phyloP scores from a whole-genome alignment of 305 asterid species.

The Solanum hybrid region DNA sequence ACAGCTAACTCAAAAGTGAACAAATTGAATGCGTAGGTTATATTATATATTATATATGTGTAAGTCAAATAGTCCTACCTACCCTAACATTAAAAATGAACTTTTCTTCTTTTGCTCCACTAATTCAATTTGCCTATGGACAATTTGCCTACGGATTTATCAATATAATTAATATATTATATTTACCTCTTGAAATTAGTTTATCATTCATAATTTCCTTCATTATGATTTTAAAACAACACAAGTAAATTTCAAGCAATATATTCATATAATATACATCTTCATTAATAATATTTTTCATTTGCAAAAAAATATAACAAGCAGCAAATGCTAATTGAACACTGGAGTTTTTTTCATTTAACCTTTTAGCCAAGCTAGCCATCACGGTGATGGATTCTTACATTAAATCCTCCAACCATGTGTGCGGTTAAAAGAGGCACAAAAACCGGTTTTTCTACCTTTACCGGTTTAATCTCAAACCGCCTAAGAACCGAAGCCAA shows the following conservation, averaged over 20 bases:
- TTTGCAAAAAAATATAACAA: not conserved
- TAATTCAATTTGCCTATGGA: not conserved
- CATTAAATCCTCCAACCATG: conserved; percentile 73
- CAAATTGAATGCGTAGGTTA: not conserved
- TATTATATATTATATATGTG: not conserved
- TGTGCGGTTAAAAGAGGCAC: conserved; percentile 58
- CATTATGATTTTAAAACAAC: not conserved
- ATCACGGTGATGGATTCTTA: conserved; percentile 31
- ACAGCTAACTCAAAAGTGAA: not conserved
- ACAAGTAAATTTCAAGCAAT: not conserved
- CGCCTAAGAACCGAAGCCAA: conserved; percentile 41
- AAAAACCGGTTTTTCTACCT: conserved; percentile 30
- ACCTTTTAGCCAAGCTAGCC: too few species aligned
- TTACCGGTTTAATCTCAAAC: conserved; percentile 16
- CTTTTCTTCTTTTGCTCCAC: not conserved
- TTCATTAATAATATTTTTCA: not conserved
- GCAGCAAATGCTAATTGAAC: not conserved
- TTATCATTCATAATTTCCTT: not conserved
- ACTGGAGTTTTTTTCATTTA: too few species aligned
- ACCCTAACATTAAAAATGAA: not conserved
- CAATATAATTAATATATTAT: too few species aligned
- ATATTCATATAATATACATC: not conserved
- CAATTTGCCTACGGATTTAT: not conserved
- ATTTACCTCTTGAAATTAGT: not conserved
- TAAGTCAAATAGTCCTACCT: not conserved